These are phyloP conservation scores for Odontarrhena argentea DNA, from an alignment of 345 rosid genomes.

Conservation along the genomic window DNA sequence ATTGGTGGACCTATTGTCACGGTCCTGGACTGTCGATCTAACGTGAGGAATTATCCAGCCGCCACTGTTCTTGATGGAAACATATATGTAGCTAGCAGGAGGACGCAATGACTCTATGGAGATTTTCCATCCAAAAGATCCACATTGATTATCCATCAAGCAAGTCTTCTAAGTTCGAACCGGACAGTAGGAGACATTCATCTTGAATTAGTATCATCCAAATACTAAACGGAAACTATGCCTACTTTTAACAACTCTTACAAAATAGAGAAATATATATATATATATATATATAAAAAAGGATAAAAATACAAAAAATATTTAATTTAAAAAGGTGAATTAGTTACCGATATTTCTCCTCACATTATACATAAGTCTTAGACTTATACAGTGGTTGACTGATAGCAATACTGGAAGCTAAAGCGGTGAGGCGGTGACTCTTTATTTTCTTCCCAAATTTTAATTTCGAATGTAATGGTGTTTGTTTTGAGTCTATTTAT, in stretches of 20 bases:
- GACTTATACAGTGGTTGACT: neutral
- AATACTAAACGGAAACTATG: neutral
- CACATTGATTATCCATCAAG: too few relatives aligned
- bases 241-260: neutral
- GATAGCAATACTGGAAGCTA: conserved; percentile 10
- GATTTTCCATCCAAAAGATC: too few relatives aligned
- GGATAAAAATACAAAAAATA: neutral
- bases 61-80: too few relatives aligned
- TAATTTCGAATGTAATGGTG: too few relatives aligned
- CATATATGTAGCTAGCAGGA: too few relatives aligned
- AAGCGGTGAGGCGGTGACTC: conserved; percentile 11
- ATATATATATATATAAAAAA: neutral
- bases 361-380: conserved; percentile 9
- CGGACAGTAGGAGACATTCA: neutral
- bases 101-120: too few relatives aligned
- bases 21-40: too few relatives aligned
- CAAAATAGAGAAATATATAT: too few relatives aligned
- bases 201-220: neutral
- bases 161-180: too few relatives aligned
- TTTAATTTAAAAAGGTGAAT: conserved; percentile 15
- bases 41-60: too few relatives aligned
- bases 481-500: too few relatives aligned
- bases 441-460: neutral
- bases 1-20: too few relatives aligned
- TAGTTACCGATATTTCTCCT: conserved; percentile 29